Base-by-base conservation (phyloP, 805 yeast species). In the Saccharomycopsis fodiens region DNA sequence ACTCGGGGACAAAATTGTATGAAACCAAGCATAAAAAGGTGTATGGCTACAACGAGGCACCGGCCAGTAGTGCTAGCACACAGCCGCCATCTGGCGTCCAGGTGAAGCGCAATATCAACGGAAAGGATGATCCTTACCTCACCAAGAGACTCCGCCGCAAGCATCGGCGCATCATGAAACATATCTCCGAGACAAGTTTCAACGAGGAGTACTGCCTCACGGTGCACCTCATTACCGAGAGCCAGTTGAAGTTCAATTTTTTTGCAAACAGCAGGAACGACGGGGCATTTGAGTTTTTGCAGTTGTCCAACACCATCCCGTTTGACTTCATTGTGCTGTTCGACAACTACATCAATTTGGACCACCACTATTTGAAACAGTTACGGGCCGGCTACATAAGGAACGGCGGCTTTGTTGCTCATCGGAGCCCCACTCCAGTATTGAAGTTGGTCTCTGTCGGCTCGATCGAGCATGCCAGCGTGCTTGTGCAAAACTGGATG, bases 1-100 rank as follows among this genome's bases (percentile, higher is more conserved):
- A 81, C 54, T 76, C 87, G 20, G 85, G 86, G 13, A 69, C 78
- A 1, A 73, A 81, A 16, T 60, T 82, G 20, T 73, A 69, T 52
- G 77, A 73, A 29, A 59, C 59, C 42, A 56, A 54, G 36, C 57
- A 55, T 40, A 44, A 44, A 21, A 30, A 48, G 57, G 3, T 56
- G 58, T 2, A 48, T 55, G 35, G 35, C 57, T 61, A 59, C 27
- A 59, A 59, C 40, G 54, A 57, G 30, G 58, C 57, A 39, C 32
- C 23, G 13, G 23, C 17, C 8, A 10, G 20, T 10, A 5, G 6
- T 4, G 42, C 32, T 7, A 40, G 16, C 16, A 42, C 22, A 20
- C 3, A 8, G 4, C 12, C 23, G 16, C 8, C 32, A 10, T 1
- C 8, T 8, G 15, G 12, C 5, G 2, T 20, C 15, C 30, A 29